phyloP scores from a whole-genome alignment of 805 yeast species.

The Jamesozyma rosinii region DNA sequence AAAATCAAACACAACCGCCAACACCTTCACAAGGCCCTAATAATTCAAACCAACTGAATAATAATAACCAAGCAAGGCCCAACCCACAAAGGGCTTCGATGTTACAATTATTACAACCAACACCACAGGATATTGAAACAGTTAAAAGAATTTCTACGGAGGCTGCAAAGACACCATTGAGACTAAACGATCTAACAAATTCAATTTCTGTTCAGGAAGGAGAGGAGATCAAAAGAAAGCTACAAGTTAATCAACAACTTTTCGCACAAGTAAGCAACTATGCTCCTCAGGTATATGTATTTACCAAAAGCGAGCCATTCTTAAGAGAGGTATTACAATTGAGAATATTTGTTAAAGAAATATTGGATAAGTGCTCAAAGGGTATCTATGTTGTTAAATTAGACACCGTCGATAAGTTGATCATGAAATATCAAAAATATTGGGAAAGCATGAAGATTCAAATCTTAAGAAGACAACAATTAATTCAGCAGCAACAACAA shows the following conservation, averaged over 20 bases:
- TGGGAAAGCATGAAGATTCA: conserved; percentile 67
- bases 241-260: conserved; percentile 41
- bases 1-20: conserved; percentile 1
- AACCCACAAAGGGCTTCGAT: conserved; percentile 14
- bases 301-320: conserved; percentile 67
- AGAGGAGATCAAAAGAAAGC: conserved; percentile 45
- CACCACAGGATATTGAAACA: conserved; percentile 54
- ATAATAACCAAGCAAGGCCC: not conserved
- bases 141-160: conserved; percentile 60
- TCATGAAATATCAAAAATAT: conserved; percentile 63
- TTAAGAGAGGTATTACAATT: conserved; percentile 69
- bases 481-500: conserved; percentile 32
- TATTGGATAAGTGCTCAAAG: conserved; percentile 57
- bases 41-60: conserved; percentile 9
- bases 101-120: conserved; percentile 30
- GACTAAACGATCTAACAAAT: conserved; percentile 56
- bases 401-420: conserved; percentile 59
- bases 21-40: conserved; percentile 3
- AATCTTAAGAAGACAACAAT: conserved; percentile 31
- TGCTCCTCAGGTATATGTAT: conserved; percentile 66
- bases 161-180: conserved; percentile 56
- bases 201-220: conserved; percentile 57
- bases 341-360: conserved; percentile 69
- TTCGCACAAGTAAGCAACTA: conserved; percentile 64
- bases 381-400: conserved; percentile 65